A percentile compares a stretch with the other conserved stretches of the same genome.
phyloP scores from a whole-genome alignment of 2,329 filamentous ascomycete species.

The Dactylellina drechsleri region DNA sequence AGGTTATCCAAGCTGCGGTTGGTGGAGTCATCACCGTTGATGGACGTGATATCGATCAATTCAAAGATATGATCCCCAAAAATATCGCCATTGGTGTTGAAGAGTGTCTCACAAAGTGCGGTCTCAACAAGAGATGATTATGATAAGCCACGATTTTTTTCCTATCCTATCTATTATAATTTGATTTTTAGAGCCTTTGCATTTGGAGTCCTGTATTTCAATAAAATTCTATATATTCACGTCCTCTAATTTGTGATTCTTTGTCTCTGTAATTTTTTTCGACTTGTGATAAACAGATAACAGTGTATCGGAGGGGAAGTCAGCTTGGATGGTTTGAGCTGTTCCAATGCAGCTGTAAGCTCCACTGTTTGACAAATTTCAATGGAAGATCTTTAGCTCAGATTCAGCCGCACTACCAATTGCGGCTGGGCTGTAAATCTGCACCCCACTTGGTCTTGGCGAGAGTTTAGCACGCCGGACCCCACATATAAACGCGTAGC shows the following conservation, averaged over 20 bases:
- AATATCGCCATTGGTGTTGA: slow-evolving; percentile 68
- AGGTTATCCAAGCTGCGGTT: slow-evolving; percentile 65
- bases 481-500: no score
- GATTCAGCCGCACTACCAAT: slow-evolving; percentile 40
- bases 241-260: no score
- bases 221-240: no score
- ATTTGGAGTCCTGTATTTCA: no score
- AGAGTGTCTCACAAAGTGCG: slow-evolving; percentile 67
- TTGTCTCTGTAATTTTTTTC: no score
- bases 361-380: slow-evolving; percentile 46
- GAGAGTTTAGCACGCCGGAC: no score
- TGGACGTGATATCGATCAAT: slow-evolving; percentile 65
- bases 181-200: no score
- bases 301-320: not conserved
- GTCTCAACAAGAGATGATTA: slow-evolving; percentile 60
- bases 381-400: slow-evolving; percentile 2
- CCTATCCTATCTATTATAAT: no score
- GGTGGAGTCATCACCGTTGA: slow-evolving; percentile 63
- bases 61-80: slow-evolving; percentile 64
- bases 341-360: slow-evolving; percentile 20
- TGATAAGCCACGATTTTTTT: slow-evolving; percentile 2
- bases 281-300: not conserved
- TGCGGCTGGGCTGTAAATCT: slow-evolving; percentile 36
- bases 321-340: slow-evolving; percentile 11
- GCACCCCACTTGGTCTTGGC: no score